Conservation (phyloP, 345 rosid species). For the Chamaenerion angustifolium region DNA sequence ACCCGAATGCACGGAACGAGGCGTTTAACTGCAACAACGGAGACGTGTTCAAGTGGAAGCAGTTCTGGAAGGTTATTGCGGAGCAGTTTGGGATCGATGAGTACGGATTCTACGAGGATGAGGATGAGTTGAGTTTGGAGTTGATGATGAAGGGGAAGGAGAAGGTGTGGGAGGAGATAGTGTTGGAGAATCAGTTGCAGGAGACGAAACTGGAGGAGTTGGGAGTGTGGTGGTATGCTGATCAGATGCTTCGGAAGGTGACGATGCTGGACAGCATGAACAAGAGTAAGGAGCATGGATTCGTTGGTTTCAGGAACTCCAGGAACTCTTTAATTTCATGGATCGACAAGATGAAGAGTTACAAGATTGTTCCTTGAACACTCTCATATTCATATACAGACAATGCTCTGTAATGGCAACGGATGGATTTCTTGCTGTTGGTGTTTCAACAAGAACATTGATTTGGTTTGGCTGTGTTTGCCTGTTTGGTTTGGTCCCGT, state of each 20-base stretch:
- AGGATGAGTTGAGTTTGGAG: conserved; percentile 25
- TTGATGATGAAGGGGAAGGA: conserved; percentile 62
- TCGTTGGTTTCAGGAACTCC: conserved; percentile 80
- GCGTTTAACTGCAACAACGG: conserved; percentile 68
- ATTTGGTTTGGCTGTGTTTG: too few species aligned
- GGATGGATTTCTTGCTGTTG: too few species aligned
- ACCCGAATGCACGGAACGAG: conserved; percentile 42
- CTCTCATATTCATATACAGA: too few species aligned
- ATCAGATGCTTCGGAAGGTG: conserved; percentile 16
- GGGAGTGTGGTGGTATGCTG: conserved; percentile 6
- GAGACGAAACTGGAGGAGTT: conserved; percentile 43
- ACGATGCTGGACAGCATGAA: conserved; percentile 37
- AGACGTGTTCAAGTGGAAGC: conserved; percentile 76
- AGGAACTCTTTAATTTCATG: conserved; percentile 56
- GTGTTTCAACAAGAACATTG: too few species aligned
- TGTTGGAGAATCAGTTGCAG: conserved; percentile 44
- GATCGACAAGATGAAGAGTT: conserved; percentile 60
- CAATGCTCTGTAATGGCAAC: too few species aligned
- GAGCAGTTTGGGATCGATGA: conserved; percentile 74
- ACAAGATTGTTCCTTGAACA: conserved; percentile 50
- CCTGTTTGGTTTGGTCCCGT: too few species aligned
- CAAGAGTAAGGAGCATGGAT: conserved; percentile 76
- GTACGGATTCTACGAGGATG: conserved; percentile 45
- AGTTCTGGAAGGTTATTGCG: conserved; percentile 60
- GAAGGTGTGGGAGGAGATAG: conserved; percentile 66